Base-by-base conservation (phyloP, 2,329 filamentous ascomycete species). In the Aspergillus aculeatinus region DNA sequence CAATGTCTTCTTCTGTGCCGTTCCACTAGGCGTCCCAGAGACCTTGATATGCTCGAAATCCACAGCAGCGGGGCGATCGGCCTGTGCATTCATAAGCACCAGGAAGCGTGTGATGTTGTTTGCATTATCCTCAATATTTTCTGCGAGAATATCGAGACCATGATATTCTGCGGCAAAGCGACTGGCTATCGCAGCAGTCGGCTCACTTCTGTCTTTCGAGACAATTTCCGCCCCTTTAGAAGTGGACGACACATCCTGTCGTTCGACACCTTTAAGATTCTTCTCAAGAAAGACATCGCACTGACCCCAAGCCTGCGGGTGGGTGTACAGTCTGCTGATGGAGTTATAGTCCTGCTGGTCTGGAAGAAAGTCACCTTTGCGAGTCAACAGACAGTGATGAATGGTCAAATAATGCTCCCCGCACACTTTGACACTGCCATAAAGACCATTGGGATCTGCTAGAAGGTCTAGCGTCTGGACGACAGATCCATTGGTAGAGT, bases 291-390 rank as follows among this genome's bases (percentile, higher is more conserved):
- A 96, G 9, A 72, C 76, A 49, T 87, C 87, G 76, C 93, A 97
- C 78, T 99, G 95, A 27, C 92, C 92, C 82, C 95, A 96, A 29
- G 92, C 95, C 77, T 99, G 95, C 10, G 94, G 93, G 76, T 99
- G 95, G 25, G 91, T 95, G 79, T 96, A 96, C 47, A 99, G 77
- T 70, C 89, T 88, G 67, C 83, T 85, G 69, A 98, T 83, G 67
- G 89, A 71, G 82, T 58, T 79, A 76, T 63, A 93, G 14, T 65
- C 57, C 48, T 60, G 55, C 60, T 64, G 66, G 49, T 64, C 65
- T 16, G 55, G 48, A 11, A 63, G 57, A 48, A 64, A 67, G 60
- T 67, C 61, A 48, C 66, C 65, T 55, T 72, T 73, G 52, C 67
- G 72, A 48, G 75, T 91, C 5, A 97, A 80, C 0, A 99, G 83